Conservation (phyloP, 805 yeast species). For the Pichia ethanolica region DNA sequence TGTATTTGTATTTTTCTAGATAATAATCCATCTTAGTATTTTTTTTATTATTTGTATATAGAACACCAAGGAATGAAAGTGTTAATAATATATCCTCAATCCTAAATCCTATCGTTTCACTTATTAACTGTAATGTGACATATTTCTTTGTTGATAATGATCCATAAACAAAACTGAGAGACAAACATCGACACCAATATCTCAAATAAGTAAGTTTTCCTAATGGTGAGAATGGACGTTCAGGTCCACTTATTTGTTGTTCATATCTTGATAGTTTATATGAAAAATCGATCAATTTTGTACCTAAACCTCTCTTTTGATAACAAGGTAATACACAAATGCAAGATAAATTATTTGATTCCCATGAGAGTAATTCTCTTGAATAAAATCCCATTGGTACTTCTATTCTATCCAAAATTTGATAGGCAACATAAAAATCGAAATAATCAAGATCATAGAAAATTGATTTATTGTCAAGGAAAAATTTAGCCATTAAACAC, state of each 20-base stretch:
- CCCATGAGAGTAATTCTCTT: constrained; percentile 73
- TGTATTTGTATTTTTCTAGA: constrained; percentile 11
- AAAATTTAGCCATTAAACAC: constrained; percentile 79
- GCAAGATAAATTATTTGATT: constrained; percentile 82
- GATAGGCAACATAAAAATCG: constrained; percentile 71
- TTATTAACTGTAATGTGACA: constrained; percentile 41
- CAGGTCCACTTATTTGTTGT: constrained; percentile 76
- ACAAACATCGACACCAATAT: constrained; percentile 63
- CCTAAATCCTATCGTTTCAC: constrained; percentile 56
- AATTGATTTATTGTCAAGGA: constrained; percentile 83
- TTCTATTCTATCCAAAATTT: constrained; percentile 32
- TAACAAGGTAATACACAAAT: constrained; percentile 88
- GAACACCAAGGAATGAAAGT: constrained; percentile 46
- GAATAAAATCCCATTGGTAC: constrained; percentile 89
- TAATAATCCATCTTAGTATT: constrained; percentile 24
- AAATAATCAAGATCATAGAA: constrained; percentile 73
- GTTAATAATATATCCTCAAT: constrained; percentile 54
- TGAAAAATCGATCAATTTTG: constrained; percentile 73
- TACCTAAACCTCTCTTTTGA: constrained; percentile 72
- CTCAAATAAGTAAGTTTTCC: constrained; percentile 67
- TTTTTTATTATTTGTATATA: constrained; percentile 26
- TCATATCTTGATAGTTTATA: constrained; percentile 67
- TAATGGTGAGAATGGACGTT: constrained; percentile 77
- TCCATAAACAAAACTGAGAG: constrained; percentile 38
- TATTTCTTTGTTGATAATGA: constrained; percentile 22